Evolutionary conservation across 139 green algal species (phyloP).

Genomic region (Monoraphidium neglectum): DNA sequence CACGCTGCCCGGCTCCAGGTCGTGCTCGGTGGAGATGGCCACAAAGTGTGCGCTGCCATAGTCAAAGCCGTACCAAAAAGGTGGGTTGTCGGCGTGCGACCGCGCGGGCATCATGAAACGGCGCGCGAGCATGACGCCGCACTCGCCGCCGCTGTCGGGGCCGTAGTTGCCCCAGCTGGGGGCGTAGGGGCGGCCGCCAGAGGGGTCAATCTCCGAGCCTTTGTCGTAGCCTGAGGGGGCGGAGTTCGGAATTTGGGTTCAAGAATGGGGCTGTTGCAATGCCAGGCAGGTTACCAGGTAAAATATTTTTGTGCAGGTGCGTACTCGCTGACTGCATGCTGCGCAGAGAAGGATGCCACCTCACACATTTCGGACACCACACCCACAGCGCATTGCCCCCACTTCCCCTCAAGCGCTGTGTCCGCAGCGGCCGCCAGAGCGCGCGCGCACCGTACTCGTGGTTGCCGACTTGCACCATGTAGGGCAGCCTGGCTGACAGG

Average conservation of each 20-base stretch:
- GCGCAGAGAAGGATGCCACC: no score
- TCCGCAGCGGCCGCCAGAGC: no score
- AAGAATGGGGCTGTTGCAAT: constrained; percentile 9
- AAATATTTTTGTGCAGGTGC: no score
- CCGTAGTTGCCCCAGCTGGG: constrained; percentile 53
- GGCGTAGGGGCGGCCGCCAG: no score
- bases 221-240: constrained; percentile 46
- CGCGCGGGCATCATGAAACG: constrained; percentile 57
- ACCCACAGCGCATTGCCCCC: no score
- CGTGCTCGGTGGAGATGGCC: constrained; percentile 78
- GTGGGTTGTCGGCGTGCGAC: constrained; percentile 35
- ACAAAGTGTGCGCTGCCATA: constrained; percentile 75
- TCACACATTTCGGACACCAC: no score
- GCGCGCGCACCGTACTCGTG: constrained; percentile 52
- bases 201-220: constrained; percentile 25
- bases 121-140: constrained; percentile 50
- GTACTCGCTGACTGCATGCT: no score
- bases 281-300: no score
- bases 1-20: constrained; percentile 46
- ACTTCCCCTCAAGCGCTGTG: no score
- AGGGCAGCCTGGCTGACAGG: constrained; percentile 57
- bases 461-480: constrained; percentile 83
- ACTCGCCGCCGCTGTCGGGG: constrained; percentile 69
- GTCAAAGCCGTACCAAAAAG: constrained; percentile 87
- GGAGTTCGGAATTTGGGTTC: constrained; percentile 34